Percentiles rank a stretch among this genome's conserved stretches.
phyloP scores from a whole-genome alignment of 2,329 filamentous ascomycete species.

The Chrysoporthe puriensis region DNA sequence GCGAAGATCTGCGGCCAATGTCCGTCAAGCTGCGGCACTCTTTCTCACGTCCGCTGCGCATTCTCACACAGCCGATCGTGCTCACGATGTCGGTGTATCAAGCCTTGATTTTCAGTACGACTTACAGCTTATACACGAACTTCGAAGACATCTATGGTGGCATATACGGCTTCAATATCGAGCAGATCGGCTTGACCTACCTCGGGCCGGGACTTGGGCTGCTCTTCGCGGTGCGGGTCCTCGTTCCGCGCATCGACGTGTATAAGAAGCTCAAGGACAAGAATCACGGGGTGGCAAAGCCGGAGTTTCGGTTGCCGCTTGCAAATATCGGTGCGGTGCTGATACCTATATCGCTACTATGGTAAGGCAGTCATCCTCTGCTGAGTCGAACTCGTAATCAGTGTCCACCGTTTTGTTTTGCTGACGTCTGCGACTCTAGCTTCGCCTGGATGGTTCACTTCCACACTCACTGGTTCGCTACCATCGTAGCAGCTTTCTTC shows the following conservation, averaged over 20 bases:
- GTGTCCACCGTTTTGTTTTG: no score
- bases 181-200: slow-evolving; percentile 23
- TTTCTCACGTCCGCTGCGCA: slow-evolving; percentile 21
- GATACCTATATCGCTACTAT: slow-evolving; percentile 48
- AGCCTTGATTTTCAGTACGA: slow-evolving; percentile 22
- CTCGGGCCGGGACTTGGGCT: slow-evolving; percentile 20
- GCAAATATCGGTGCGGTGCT: slow-evolving; percentile 22
- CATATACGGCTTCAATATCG: slow-evolving; percentile 23
- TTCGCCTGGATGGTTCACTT: slow-evolving; percentile 36
- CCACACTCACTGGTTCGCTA: slow-evolving; percentile 37
- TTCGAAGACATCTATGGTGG: slow-evolving; percentile 23
- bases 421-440: neutral
- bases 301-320: slow-evolving; percentile 20
- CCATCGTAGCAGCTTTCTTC: slow-evolving; percentile 55
- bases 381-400: neutral
- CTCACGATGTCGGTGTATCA: slow-evolving; percentile 24
- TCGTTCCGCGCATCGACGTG: slow-evolving; percentile 24
- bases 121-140: slow-evolving; percentile 23
- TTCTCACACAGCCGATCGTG: slow-evolving; percentile 23
- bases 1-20: slow-evolving; percentile 17
- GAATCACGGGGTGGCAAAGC: slow-evolving; percentile 21
- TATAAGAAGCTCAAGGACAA: slow-evolving; percentile 18
- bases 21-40: slow-evolving; percentile 15
- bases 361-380: slow-evolving; percentile 9
- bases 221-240: slow-evolving; percentile 19